phyloP scores from a whole-genome alignment of 805 yeast species.

The Pachysolen tannophilus region DNA sequence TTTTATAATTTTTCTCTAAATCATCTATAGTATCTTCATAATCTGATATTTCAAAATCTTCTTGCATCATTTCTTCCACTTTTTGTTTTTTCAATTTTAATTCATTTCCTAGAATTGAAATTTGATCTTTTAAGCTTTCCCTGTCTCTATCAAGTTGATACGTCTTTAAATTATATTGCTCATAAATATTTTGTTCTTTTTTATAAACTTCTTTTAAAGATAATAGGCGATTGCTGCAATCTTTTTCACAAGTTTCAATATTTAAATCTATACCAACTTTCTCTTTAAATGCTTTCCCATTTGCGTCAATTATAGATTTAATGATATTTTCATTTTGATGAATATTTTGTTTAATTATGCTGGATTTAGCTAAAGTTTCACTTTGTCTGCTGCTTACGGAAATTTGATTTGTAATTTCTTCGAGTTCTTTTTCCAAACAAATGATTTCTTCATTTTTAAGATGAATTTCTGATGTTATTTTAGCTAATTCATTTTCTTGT shows the following conservation, averaged over 20 bases:
- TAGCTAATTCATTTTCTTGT: slow-evolving; percentile 18
- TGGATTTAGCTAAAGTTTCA: slow-evolving; percentile 47
- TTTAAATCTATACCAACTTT: slow-evolving; percentile 13
- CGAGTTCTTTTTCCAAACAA: slow-evolving; percentile 36
- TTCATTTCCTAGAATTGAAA: slow-evolving; percentile 11
- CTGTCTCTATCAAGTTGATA: slow-evolving; percentile 5
- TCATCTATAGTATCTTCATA: slow-evolving; percentile 44
- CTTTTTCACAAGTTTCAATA: slow-evolving; percentile 10
- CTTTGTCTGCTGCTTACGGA: slow-evolving; percentile 46
- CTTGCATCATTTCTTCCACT: slow-evolving; percentile 25
- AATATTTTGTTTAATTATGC: slow-evolving; percentile 33
- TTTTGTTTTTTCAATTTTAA: slow-evolving; percentile 9
- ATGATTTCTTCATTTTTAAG: slow-evolving; percentile 28
- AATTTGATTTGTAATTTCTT: slow-evolving; percentile 43
- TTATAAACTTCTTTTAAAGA: too few species aligned
- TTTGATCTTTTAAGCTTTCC: slow-evolving; percentile 13
- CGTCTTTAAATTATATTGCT: not conserved
- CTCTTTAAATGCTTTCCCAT: slow-evolving; percentile 16
- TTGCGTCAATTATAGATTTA: slow-evolving; percentile 19
- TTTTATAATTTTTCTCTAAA: slow-evolving; percentile 53
- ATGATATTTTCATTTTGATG: slow-evolving; percentile 22
- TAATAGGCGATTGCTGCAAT: too few species aligned
- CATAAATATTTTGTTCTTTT: slow-evolving; percentile 9
- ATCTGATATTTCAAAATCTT: slow-evolving; percentile 33
- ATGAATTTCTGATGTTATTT: slow-evolving; percentile 27